Evolutionary conservation across 306 rosid species (phyloP), one percentile per base, ranked within the genome.

Genomic region (Dryas drummondii): DNA sequence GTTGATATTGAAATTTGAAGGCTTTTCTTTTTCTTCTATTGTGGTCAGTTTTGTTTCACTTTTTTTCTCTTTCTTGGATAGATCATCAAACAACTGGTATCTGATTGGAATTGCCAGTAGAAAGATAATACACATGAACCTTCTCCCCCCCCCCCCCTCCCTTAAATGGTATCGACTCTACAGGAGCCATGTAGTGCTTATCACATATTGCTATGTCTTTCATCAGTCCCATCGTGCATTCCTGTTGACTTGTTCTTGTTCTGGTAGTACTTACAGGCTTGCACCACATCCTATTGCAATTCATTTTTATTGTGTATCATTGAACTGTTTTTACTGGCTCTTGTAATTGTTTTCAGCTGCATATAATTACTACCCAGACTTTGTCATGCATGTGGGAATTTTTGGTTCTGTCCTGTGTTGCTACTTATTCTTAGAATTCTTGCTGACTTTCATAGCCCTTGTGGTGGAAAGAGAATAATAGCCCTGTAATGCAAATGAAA

Each of bases 1-100:
- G 45, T 60, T 60, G 66, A 60, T 60, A 60, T 60, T 8, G 9
- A 60, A 60, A 32, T 27, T 60, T 60, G 66, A 60, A 60, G 46
- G 66, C 66, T 60, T 60, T 60, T 60, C 22, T 22, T 22, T 60
- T 32, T 44, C 45, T 60, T 32, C 46, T 32, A 12, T 41, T 60
- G 45, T 60, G 66, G 66, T 60, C 66, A 60, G 46, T 45, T 60
- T 60, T 45, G 22, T 60, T 60, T 13, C 17, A 5, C 66, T 12
- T 22, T 22, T 22, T 32, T 32, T 13, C 66, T 60, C 6, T 15
- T 60, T 12, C 13, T 60, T 60, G 66, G 2, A 32, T 60, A 5
- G 66, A 60, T 60, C 32, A 60, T 14, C 41, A 5, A 27, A 14
- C 11, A 60, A 60, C n/a, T 13, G 41, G 32, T 3, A 60, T 60